Evolutionary conservation across 495 filamentous ascomycete species (phyloP).

Genomic region (Beverwykella pulmonaria): DNA sequence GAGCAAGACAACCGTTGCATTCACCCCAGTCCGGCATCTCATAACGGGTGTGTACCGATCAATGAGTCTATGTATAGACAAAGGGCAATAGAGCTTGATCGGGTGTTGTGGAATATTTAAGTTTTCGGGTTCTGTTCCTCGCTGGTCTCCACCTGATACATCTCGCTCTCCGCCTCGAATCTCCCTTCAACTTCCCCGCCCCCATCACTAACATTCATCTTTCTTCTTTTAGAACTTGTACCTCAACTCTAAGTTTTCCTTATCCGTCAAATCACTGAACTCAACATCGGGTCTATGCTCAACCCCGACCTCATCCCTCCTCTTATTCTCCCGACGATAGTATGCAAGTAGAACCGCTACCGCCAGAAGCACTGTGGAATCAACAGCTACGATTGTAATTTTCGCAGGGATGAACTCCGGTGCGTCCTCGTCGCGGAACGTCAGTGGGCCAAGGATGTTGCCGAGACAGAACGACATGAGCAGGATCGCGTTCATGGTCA

Average conservation of each 20-base stretch:
- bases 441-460: conserved; percentile 53
- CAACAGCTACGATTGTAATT: conserved; percentile 17
- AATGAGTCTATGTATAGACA: too few species aligned
- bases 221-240: conserved; percentile 17
- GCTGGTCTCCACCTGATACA: too few species aligned
- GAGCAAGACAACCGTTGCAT: too few species aligned
- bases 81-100: too few species aligned
- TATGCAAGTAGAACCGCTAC: neutral
- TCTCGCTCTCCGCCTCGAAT: too few species aligned
- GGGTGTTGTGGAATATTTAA: too few species aligned
- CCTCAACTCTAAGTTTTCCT: conserved; percentile 20
- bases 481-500: conserved; percentile 61
- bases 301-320: neutral
- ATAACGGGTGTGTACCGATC: too few species aligned
- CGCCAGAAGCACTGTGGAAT: conserved; percentile 1
- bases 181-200: too few species aligned
- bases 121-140: too few species aligned
- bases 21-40: too few species aligned
- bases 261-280: conserved; percentile 24
- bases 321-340: conserved; percentile 16
- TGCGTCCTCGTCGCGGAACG: conserved; percentile 60
- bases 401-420: conserved; percentile 41
- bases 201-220: neutral
- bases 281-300: conserved; percentile 14
- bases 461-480: conserved; percentile 51